A percentile compares a stretch with the other conserved stretches of the same genome.
Evolutionary conservation across 176 grass and related monocot species (phyloP).

Genomic region (Olyra latifolia): DNA sequence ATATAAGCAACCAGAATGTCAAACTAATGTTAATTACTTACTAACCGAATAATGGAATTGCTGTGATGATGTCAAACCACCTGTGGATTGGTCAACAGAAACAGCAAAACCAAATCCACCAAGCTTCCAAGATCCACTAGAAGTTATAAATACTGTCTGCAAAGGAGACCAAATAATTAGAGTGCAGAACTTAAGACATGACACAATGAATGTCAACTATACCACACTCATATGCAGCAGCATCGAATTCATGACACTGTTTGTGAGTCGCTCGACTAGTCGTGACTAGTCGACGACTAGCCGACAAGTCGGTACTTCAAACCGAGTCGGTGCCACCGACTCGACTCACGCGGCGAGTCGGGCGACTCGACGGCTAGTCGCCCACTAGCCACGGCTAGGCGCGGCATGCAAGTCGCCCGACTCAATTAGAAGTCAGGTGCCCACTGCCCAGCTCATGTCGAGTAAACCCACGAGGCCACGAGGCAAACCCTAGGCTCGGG

Average conservation of each 20-base stretch:
- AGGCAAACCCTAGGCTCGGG: too few relatives aligned
- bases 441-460: too few relatives aligned
- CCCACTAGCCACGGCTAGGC: too few relatives aligned
- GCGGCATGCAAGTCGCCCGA: too few relatives aligned
- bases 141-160: slow-evolving; percentile 93
- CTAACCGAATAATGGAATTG: slow-evolving; percentile 98
- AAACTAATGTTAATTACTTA: slow-evolving; percentile 31
- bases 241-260: slow-evolving; percentile 10
- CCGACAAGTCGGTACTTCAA: too few relatives aligned
- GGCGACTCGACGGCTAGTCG: too few relatives aligned
- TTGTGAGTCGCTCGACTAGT: too few relatives aligned
- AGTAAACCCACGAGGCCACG: too few relatives aligned
- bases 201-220: neutral
- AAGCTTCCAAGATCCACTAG: slow-evolving; percentile 98
- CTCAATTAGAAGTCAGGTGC: too few relatives aligned
- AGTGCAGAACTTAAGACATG: neutral
- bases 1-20: slow-evolving; percentile 23
- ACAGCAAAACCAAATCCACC: slow-evolving; percentile 97
- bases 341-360: too few relatives aligned
- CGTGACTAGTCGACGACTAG: too few relatives aligned
- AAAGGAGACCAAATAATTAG: slow-evolving; percentile 25
- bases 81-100: slow-evolving; percentile 72
- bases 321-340: too few relatives aligned
- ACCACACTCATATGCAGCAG: slow-evolving; percentile 1
- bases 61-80: slow-evolving; percentile 72